These are phyloP conservation scores for Hypomyces perniciosus DNA, from an alignment of 2,329 filamentous ascomycete genomes.

Conservation along the genomic window DNA sequence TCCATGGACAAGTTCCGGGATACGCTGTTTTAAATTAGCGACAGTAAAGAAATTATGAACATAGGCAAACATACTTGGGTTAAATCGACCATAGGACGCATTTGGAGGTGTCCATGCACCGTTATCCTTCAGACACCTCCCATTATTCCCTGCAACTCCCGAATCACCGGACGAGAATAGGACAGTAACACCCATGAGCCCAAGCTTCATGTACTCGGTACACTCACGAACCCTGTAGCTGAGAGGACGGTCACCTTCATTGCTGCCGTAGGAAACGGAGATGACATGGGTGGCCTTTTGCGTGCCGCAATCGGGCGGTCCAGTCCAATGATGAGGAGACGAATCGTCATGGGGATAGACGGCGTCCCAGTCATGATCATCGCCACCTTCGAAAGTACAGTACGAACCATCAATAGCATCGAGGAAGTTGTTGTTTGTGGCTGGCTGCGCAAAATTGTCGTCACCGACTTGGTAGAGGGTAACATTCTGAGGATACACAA, in stretches of 20 bases:
- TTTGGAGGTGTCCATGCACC: conserved; percentile 40
- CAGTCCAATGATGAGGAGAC: conserved; percentile 34
- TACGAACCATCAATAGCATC: conserved; percentile 41
- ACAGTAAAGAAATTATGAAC: not conserved
- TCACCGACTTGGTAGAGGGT: conserved; percentile 14
- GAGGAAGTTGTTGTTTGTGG: conserved; percentile 34
- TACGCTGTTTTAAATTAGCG: conserved; percentile 16
- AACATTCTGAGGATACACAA: conserved; percentile 29
- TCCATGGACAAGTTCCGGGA: conserved; percentile 27
- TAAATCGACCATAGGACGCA: not conserved
- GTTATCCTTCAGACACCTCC: conserved; percentile 16
- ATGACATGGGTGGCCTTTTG: conserved; percentile 45
- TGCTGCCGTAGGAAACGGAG: conserved; percentile 47
- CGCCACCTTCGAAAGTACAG: conserved; percentile 29
- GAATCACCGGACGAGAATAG: conserved; percentile 32
- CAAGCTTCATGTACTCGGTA: conserved; percentile 51
- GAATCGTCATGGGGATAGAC: conserved; percentile 28
- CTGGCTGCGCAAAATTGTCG: not conserved
- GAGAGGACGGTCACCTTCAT: conserved; percentile 42
- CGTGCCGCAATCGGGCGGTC: conserved; percentile 38
- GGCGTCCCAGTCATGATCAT: conserved; percentile 29
- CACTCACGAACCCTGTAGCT: conserved; percentile 47
- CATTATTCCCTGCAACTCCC: conserved; percentile 11
- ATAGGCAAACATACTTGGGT: not conserved
- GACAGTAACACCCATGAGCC: conserved; percentile 45